Evolutionary conservation across 148 eudicot species (phyloP), one percentile per base, ranked within the genome.

Genomic region (Nepenthes mirabilis): DNA sequence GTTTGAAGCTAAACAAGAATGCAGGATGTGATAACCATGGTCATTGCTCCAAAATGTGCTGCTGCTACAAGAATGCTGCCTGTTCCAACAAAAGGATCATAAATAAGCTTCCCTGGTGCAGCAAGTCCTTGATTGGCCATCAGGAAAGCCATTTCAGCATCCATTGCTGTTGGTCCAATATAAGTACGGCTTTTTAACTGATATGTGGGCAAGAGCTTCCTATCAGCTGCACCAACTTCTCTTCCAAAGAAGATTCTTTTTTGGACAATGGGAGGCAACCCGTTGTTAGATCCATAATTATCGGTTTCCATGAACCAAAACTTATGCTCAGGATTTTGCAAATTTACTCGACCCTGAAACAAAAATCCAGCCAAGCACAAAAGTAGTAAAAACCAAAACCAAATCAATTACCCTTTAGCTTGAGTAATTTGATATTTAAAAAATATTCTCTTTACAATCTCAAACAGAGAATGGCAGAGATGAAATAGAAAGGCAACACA

Each of bases 141-240:
- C 72, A 94, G 64, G 70, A 94, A 89, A 57, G 99, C 97, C 86
- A 94, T 83, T 80, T 94, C 99, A 33, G 97, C 97, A 73, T 94
- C 99, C 99, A 94, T 94, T 37, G 99, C 95, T 33, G 99, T 94
- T 33, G 99, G 99, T 36, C 99, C 99, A 37, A 94, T 83, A 81
- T 94, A 94, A 14, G 62, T 81, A 49, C 97, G 91, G 63, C 97
- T 86, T 66, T 94, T 94, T 63, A 94, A 72, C 71, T 94, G 90
- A 79, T 94, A 94, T 12, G 91, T 86, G 43, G 94, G 99, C 68
- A 94, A 67, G 33, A 89, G 80, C 74, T 86, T 89, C 74, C 99
- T 77, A 70, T 94, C 97, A 45, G 95, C 81, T 63, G 74, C 77
- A 66, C 97, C 99, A 64, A 94, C 64, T 67, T 94, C 95, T 64